Evolutionary conservation across 1,139 yeast species (phyloP).

Genomic region (Nematodospora anomalae): DNA sequence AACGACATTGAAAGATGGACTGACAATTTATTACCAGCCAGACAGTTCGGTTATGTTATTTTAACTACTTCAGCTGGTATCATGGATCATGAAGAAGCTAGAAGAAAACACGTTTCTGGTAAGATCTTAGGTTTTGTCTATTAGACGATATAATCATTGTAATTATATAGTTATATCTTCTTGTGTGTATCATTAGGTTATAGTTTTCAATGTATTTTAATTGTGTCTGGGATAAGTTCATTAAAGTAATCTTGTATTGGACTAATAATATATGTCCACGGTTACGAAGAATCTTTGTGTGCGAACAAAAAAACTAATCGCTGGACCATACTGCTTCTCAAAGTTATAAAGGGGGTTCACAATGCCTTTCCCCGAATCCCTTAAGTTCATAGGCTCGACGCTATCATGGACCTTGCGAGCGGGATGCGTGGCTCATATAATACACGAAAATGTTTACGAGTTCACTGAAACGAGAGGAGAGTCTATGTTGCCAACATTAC

Average conservation of each 20-base stretch:
- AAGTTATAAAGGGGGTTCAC: neutral
- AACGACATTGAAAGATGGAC: constrained; percentile 97
- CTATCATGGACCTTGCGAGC: constrained; percentile 54
- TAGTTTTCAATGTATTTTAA: constrained; percentile 4
- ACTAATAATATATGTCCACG: no score
- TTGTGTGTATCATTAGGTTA: constrained; percentile 8
- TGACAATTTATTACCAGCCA: constrained; percentile 94
- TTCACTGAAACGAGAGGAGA: constrained; percentile 87
- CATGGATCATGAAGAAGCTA: constrained; percentile 99
- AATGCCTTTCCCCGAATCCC: constrained; percentile 21
- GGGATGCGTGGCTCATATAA: constrained; percentile 67
- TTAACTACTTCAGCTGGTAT: constrained; percentile 99
- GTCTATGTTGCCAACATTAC: constrained; percentile 91
- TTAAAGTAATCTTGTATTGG: no score
- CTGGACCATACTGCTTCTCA: no score
- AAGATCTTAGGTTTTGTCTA: constrained; percentile 96
- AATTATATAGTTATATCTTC: constrained; percentile 1
- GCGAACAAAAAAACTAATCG: neutral
- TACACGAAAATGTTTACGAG: constrained; percentile 69
- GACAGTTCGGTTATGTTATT: constrained; percentile 97
- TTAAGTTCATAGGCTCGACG: constrained; percentile 34
- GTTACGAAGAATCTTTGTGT: no score
- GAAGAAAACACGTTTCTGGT: constrained; percentile 99
- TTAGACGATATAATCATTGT: constrained; percentile 36
- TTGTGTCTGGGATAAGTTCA: neutral